A percentile compares a stretch with the other conserved stretches of the same genome.
These are phyloP conservation scores for Ustilago vetiveriae DNA, from an alignment of 1,284 basidiomycete species.

Conservation along the genomic window DNA sequence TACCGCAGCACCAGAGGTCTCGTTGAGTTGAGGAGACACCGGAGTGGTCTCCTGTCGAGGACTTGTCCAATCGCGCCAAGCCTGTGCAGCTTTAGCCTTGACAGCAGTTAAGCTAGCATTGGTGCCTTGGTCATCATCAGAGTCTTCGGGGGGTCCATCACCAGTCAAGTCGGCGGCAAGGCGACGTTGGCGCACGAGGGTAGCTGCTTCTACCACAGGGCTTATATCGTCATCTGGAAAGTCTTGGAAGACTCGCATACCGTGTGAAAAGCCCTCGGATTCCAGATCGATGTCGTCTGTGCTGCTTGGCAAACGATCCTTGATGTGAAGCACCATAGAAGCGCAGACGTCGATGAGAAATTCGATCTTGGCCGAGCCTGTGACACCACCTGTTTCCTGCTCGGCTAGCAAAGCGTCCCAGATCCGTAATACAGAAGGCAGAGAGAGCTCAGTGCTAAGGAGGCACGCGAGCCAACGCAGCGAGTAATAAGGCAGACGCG, in stretches of 20 bases:
- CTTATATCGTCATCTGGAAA: constrained; percentile 59
- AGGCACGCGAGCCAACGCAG: constrained; percentile 64
- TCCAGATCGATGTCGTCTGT: constrained; percentile 25
- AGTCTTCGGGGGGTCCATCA: constrained; percentile 52
- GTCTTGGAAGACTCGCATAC: constrained; percentile 55
- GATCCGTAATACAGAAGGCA: constrained; percentile 54
- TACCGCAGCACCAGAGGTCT: not conserved
- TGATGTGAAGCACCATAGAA: constrained; percentile 55
- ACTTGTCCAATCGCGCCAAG: constrained; percentile 38
- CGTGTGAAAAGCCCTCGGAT: constrained; percentile 50
- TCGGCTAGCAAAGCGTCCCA: constrained; percentile 65
- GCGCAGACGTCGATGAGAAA: constrained; percentile 64
- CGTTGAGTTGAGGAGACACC: not conserved
- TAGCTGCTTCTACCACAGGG: constrained; percentile 56
- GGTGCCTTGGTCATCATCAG: constrained; percentile 26
- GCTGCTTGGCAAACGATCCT: constrained; percentile 25
- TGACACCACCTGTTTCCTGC: constrained; percentile 21
- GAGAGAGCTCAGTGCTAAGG: constrained; percentile 58
- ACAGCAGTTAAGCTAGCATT: constrained; percentile 18
- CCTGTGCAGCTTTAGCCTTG: constrained; percentile 35
- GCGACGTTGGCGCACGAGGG: constrained; percentile 48
- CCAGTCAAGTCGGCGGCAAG: constrained; percentile 59
- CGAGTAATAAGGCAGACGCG: constrained; percentile 63
- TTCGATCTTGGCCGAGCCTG: constrained; percentile 54
- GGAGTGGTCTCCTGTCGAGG: constrained; percentile 5